phyloP scores from a whole-genome alignment of 2,329 filamentous ascomycete species.

The Colletotrichum falcatum region DNA sequence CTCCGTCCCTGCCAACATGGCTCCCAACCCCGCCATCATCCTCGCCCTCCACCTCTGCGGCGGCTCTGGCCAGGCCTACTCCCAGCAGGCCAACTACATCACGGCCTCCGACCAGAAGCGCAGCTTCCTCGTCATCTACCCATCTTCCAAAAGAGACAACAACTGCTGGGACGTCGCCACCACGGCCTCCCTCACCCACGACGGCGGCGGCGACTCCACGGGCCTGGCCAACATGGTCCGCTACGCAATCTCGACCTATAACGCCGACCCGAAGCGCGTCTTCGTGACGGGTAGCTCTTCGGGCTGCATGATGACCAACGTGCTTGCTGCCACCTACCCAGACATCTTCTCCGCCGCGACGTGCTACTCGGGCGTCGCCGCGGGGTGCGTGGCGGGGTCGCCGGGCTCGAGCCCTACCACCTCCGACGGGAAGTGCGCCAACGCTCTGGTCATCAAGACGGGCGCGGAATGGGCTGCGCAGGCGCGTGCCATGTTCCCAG shows the following conservation, averaged over 20 bases:
- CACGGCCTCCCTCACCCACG: slow-evolving; percentile 56
- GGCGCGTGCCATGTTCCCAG: slow-evolving; percentile 50
- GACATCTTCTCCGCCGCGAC: slow-evolving; percentile 51
- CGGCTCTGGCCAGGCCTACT: slow-evolving; percentile 35
- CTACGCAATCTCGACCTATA: slow-evolving; percentile 59
- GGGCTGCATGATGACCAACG: slow-evolving; percentile 53
- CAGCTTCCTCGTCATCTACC: slow-evolving; percentile 55
- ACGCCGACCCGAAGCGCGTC: slow-evolving; percentile 57
- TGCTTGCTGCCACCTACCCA: slow-evolving; percentile 50
- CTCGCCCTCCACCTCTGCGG: slow-evolving; percentile 41
- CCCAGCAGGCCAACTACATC: slow-evolving; percentile 29
- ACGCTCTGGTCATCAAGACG: slow-evolving; percentile 53
- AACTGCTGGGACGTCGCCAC: slow-evolving; percentile 65
- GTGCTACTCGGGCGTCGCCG: slow-evolving; percentile 50
- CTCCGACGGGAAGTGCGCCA: slow-evolving; percentile 54
- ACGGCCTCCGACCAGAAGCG: slow-evolving; percentile 56
- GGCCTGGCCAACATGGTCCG: slow-evolving; percentile 64
- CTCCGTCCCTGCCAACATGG: slow-evolving; percentile 29
- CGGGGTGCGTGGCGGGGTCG: slow-evolving; percentile 47
- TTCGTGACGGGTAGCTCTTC: slow-evolving; percentile 57
- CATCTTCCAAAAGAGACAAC: slow-evolving; percentile 43
- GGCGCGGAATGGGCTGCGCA: slow-evolving; percentile 58
- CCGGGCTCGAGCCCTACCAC: slow-evolving; percentile 42
- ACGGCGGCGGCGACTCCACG: slow-evolving; percentile 61
- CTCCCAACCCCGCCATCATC: slow-evolving; percentile 29